Evolutionary conservation across 2,329 filamentous ascomycete genomes (phyloP).

Genomic region (Fusarium denticulatum): DNA sequence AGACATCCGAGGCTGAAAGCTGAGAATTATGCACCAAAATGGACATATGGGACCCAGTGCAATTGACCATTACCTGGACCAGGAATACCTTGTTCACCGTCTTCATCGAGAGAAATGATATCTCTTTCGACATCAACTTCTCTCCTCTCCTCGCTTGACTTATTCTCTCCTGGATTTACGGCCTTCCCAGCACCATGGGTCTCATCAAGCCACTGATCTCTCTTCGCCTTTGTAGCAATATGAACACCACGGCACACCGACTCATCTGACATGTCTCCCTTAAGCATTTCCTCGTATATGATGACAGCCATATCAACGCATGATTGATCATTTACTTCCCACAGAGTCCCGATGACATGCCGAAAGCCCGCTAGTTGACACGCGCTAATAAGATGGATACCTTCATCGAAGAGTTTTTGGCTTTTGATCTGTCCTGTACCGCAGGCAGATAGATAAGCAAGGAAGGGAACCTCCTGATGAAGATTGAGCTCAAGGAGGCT

Average conservation of each 20-base stretch:
- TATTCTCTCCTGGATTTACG: fast-evolving
- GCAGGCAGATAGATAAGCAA: background rate
- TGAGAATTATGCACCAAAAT: background rate
- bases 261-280: background rate
- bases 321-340: background rate
- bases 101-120: background rate
- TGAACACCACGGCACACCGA: background rate
- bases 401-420: background rate
- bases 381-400: background rate
- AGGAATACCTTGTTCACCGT: background rate
- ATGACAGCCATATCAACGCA: background rate
- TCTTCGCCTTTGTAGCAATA: background rate
- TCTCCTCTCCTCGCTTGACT: fast-evolving
- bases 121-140: fast-evolving
- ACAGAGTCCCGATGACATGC: background rate
- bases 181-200: background rate
- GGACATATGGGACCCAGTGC: background rate
- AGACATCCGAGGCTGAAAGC: fast-evolving
- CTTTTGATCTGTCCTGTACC: background rate
- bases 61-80: fast-evolving
- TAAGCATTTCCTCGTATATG: fast-evolving
- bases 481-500: background rate
- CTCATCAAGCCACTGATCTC: background rate
- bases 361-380: background rate
- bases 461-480: fast-evolving